Base-by-base conservation (phyloP, 768 basidiomycete genomes). In the Hydnomerulius pinastri region DNA sequence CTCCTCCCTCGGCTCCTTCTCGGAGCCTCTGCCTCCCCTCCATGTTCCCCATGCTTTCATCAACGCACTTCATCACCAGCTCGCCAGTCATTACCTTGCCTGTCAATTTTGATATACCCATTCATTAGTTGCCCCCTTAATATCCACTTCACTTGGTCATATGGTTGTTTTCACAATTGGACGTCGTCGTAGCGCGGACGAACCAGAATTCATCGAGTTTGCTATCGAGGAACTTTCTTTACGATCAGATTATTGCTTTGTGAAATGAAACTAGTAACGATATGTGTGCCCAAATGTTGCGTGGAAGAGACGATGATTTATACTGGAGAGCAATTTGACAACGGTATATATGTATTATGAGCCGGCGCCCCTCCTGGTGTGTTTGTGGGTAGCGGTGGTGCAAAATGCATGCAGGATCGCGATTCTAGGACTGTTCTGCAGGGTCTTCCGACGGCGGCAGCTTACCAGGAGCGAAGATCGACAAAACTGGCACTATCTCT, bases 71-170 rank as follows among this genome's bases (percentile, higher is more conserved):
- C 53, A 38, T 60, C 58, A 54, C 60, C n/a, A 57, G 53, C 57
- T 63, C 61, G 56, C 64, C 71, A 54, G 62, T 70, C 69, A 50
- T 69, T 71, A 64, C 63, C 67, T 64, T 61, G 35, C 7, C 35
- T 65, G 65, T 72, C 64, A 67, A 70, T 57, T 59, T 57, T 66
- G 65, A 58, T 70, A 71, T 69, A 69, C 69, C 69, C 32, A 53
- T 56, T 60, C 59, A 62, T 53, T 69, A 69, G 62, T 53, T 36
- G 55, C 69, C 63, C 61, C 56, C 63, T n/a, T 69, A 71, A 69
- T 69, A 68, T 69, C 61, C 67, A 56, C 51, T 67, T 69, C 59
- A 55, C 57, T 60, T 59, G 67, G 54, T 56, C 65, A 65, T 69
- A 65, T 58, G 68, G 51, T 58, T 53, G 56, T 63, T 67, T 46